Base-by-base conservation (phyloP, 2,329 filamentous ascomycete species). In the Stagonosporopsis chrysanthemi region DNA sequence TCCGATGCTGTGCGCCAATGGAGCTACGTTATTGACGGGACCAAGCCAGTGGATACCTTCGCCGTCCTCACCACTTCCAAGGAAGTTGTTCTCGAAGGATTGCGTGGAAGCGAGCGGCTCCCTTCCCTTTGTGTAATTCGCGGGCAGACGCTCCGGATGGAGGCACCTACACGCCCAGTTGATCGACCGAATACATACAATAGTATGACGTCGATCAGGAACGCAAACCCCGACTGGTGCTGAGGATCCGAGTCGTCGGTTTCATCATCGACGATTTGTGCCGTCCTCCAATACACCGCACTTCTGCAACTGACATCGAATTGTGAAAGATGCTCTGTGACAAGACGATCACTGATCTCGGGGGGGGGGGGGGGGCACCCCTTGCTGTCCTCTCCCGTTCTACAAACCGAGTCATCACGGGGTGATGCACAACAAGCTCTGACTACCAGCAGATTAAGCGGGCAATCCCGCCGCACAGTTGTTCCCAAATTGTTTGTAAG, bases 381-480 rank as follows among this genome's bases (percentile, higher is more conserved):
- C n/a, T n/a, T n/a, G n/a, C n/a, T n/a, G n/a, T n/a, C n/a, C n/a
- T n/a, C n/a, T n/a, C n/a, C n/a, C n/a, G n/a, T n/a, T n/a, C n/a
- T n/a, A n/a, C n/a, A 15, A 19, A 44, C 39, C 36, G 41, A 52
- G 28, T 39, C 47, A 29, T 46, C 33, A 33, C 54, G 46, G 50
- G 44, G 44, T 48, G 44, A 53, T 35, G 29, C 19, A 19, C 29
- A 56, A n/a, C 51, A 51, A 43, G 39, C 39, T 51, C 51, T 55
- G 36, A 50, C 51, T 54, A 40, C 36, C 44, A 56, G 50, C 49
- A 54, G 44, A 39, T 57, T 44, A 61, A 57, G 59, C 56, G 55
- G 57, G 54, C 57, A 45, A 43, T 59, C 58, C 63, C 65, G 63
- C 58, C 39, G 33, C 43, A 57, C 31, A 36, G 29, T 28, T 40